Conservation (phyloP, 2,329 filamentous ascomycete genomes). For the Alternaria sp. region DNA sequence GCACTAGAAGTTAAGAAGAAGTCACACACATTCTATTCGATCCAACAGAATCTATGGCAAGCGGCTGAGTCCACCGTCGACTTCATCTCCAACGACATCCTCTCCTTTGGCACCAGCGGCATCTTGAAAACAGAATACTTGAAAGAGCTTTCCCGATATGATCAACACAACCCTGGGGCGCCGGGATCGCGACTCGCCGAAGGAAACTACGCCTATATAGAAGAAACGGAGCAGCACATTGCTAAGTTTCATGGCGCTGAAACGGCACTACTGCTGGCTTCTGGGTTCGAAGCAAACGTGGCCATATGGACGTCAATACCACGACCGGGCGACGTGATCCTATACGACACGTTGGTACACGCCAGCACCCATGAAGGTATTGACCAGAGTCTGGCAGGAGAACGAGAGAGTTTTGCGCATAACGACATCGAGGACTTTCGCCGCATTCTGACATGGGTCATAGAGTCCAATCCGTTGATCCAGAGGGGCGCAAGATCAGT, state of each 20-base stretch:
- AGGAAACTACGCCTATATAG: neutral
- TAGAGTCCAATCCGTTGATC: neutral
- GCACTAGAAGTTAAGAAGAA: neutral
- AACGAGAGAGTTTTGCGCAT: neutral
- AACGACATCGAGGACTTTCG: neutral
- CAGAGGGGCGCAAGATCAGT: neutral
- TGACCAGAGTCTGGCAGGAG: neutral
- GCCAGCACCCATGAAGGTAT: neutral
- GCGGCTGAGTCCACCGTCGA: neutral
- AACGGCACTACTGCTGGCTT: neutral
- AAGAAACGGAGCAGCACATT: neutral
- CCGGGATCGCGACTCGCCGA: neutral
- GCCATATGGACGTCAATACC: neutral
- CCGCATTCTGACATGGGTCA: neutral
- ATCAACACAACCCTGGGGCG: neutral
- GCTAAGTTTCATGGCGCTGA: neutral
- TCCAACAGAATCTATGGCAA: neutral
- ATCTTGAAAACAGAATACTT: neutral
- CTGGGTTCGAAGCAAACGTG: neutral
- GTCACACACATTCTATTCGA: neutral
- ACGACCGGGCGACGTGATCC: neutral
- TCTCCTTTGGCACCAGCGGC: neutral
- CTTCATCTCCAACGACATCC: neutral
- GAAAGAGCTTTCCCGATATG: neutral
- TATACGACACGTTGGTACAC: neutral